Evolutionary conservation across 106 monocot species (phyloP), one percentile per base, ranked within the genome.

Genomic region (Agapanthus africanus): DNA sequence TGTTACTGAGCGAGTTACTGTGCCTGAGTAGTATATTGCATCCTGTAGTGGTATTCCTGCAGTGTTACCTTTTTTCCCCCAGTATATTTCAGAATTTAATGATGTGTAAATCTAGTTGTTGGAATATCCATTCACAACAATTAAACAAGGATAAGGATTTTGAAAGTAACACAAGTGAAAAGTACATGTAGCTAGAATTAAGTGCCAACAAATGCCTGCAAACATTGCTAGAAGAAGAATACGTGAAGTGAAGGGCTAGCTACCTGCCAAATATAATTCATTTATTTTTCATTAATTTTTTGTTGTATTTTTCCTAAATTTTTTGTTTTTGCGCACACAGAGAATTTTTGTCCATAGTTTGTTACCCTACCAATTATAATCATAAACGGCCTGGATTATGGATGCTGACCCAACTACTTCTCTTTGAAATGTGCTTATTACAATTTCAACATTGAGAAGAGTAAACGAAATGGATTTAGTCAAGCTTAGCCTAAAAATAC

Each of bases 161-260:
- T 57, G 56, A 57, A 57, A 57, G 56, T 14, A 15, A 57, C 56
- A 31, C 30, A 57, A 25, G 22, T 57, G 56, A 57, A 31, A 57
- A 30, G 6, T 28, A 30, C 30, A 57, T 57, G 16, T 8, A 57
- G 31, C 56, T 18, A 57, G 56, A 57, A 13, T 28, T 18, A 57
- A 14, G 6, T 50, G 30, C 30, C 11, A 57, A 11, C 27, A 57
- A n/a, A n/a, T n/a, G n/a, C n/a, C n/a, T n/a, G 1, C 56, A 30
- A 57, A 31, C n/a, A n/a, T n/a, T 30, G 56, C 11, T 21, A 21
- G 2, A 49, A 49, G 16, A 49, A 49, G 49, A 49, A 13, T 19
- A 19, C 18, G 5, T 16, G n/a, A 49, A 18, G 49, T 14, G 3
- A 19, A 49, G n/a, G 49, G 18, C 0, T 15, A 49, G 18, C 49